These are phyloP conservation scores for Salinomyces thailandicus DNA, from an alignment of 2,329 filamentous ascomycete genomes.

Conservation along the genomic window DNA sequence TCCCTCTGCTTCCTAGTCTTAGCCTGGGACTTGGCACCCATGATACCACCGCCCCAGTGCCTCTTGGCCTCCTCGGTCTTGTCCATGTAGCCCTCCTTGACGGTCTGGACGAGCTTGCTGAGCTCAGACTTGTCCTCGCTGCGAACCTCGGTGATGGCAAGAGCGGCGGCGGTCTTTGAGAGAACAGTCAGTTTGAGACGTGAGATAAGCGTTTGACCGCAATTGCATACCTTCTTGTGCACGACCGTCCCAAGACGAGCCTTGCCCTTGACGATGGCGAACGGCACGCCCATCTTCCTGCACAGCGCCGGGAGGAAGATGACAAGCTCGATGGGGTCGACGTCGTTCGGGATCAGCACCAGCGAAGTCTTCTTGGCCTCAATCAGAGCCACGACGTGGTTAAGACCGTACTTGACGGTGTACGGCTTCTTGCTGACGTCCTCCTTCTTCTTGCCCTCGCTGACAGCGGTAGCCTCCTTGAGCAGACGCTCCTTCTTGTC, in stretches of 20 bases:
- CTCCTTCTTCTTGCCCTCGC: conserved; percentile 99
- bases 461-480: conserved; percentile 95
- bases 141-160: conserved; percentile 93
- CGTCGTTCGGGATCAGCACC: conserved; percentile 97
- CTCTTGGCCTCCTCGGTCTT: conserved; percentile 85
- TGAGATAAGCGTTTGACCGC: neutral
- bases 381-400: conserved; percentile 94
- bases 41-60: conserved; percentile 99
- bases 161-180: conserved; percentile 82
- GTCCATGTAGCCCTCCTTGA: conserved; percentile 97
- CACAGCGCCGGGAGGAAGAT: conserved; percentile 98
- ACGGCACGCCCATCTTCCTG: conserved; percentile 99
- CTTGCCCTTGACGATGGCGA: conserved; percentile 99
- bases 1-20: conserved; percentile 80
- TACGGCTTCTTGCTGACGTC: conserved; percentile 99
- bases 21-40: conserved; percentile 86
- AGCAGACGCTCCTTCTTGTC: conserved; percentile 99
- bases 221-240: conserved; percentile 79
- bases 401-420: conserved; percentile 97
- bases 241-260: conserved; percentile 96
- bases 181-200: conserved; percentile 22
- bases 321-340: conserved; percentile 98
- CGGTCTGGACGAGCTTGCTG: conserved; percentile 85
- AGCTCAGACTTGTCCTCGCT: conserved; percentile 97
- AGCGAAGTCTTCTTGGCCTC: conserved; percentile 99